These are phyloP conservation scores for Pichia sp. DNA, from an alignment of 1,139 yeast genomes.

Conservation along the genomic window DNA sequence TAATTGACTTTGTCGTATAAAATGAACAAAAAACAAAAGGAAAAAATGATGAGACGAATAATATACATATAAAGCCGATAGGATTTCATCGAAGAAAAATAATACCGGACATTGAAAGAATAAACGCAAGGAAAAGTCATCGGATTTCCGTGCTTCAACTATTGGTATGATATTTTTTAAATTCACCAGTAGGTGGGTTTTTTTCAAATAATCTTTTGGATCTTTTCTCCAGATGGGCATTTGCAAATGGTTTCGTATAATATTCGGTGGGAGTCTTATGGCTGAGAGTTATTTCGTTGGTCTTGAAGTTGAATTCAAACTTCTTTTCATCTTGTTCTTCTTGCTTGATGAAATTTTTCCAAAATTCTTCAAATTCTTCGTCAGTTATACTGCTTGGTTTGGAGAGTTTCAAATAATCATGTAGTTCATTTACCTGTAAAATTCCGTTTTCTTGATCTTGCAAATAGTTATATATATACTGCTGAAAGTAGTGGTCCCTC, in stretches of 20 bases:
- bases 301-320: conserved; percentile 30
- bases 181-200: conserved; percentile 8
- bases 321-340: conserved; percentile 47
- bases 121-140: no score
- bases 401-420: conserved; percentile 49
- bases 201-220: conserved; percentile 13
- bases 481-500: conserved; percentile 57
- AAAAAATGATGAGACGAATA: no score
- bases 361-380: conserved; percentile 73
- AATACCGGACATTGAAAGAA: no score
- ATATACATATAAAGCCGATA: no score
- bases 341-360: conserved; percentile 57
- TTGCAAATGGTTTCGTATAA: conserved; percentile 15
- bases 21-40: no score
- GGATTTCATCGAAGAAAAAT: no score
- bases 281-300: conserved; percentile 17
- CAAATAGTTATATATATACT: conserved; percentile 58
- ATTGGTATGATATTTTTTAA: no score
- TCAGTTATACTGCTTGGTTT: conserved; percentile 29
- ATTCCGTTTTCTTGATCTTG: conserved; percentile 64
- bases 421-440: conserved; percentile 40
- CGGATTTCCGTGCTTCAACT: no score
- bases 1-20: no score
- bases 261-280: conserved; percentile 20
- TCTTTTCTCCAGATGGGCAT: conserved; percentile 11